A percentile compares a stretch with the other conserved stretches of the same genome.
Conservation (phyloP, 1,284 basidiomycete genomes). For the Thelephora terrestris region DNA sequence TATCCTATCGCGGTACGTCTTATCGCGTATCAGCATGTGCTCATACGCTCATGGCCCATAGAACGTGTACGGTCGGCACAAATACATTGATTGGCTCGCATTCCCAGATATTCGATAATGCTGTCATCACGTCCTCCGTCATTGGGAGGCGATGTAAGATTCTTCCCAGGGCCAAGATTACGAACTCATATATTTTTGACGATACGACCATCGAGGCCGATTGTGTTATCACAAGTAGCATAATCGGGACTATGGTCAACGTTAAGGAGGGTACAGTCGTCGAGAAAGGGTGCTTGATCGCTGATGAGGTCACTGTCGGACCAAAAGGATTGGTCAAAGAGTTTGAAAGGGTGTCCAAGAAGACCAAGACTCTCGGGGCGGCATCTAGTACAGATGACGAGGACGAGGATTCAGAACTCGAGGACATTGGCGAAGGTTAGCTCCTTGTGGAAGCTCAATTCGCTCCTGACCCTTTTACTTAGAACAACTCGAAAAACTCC, state of each 20-base stretch:
- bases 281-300: constrained; percentile 66
- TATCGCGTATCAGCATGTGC: background rate
- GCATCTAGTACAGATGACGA: constrained; percentile 24
- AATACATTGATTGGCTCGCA: constrained; percentile 76
- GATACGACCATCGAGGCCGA: constrained; percentile 69
- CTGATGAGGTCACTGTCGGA: constrained; percentile 71
- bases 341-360: constrained; percentile 63
- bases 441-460: background rate
- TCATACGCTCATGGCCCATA: constrained; percentile 17
- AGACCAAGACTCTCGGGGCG: constrained; percentile 18
- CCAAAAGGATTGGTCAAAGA: constrained; percentile 58
- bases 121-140: constrained; percentile 58
- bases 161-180: constrained; percentile 52
- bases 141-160: constrained; percentile 69
- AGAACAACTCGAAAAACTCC: constrained; percentile 20
- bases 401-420: constrained; percentile 50
- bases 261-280: constrained; percentile 60
- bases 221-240: constrained; percentile 67
- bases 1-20: constrained; percentile 57
- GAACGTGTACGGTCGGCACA: constrained; percentile 74
- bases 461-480: background rate
- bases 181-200: constrained; percentile 77
- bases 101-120: constrained; percentile 54
- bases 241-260: constrained; percentile 67
- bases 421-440: constrained; percentile 52